Percentiles rank a stretch among this genome's conserved stretches.
phyloP scores from a whole-genome alignment of 352 stramenopile genomes.

The Phytophthora pini region DNA sequence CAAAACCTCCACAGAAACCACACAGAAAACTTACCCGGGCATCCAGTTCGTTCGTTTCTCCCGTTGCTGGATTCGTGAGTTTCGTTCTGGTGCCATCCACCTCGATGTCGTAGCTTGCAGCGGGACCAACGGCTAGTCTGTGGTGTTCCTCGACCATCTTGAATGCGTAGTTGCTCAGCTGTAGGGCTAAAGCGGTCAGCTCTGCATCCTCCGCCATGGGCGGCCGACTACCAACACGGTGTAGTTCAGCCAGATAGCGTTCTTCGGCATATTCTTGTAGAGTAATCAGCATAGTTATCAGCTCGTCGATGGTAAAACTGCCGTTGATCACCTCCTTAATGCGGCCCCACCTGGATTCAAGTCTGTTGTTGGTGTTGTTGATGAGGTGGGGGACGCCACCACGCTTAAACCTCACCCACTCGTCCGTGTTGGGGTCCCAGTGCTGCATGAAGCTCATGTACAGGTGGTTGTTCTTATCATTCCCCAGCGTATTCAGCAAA shows the following conservation, averaged over 20 bases:
- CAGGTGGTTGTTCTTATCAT: background rate
- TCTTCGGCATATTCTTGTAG: background rate
- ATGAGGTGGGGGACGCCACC: background rate
- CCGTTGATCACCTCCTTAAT: background rate
- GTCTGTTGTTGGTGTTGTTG: background rate
- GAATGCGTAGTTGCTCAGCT: no score
- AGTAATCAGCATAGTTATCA: background rate
- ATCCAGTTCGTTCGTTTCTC: no score
- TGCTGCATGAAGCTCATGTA: slow-evolving; percentile 20
- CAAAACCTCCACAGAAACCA: no score
- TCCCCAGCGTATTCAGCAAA: background rate
- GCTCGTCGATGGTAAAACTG: background rate
- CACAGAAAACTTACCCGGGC: no score
- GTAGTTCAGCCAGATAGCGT: background rate
- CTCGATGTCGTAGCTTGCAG: no score
- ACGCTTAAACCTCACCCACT: slow-evolving; percentile 5
- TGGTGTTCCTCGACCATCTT: no score
- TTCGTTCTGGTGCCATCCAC: no score
- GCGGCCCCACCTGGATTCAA: background rate
- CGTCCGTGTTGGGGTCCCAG: slow-evolving; percentile 8
- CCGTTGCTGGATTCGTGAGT: no score
- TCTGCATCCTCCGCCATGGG: no score
- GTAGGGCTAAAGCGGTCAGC: no score
- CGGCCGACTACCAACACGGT: no score
- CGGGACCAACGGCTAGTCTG: no score